Evolutionary conservation across 805 yeast species (phyloP), one percentile per base, ranked within the genome.

Genomic region (Lipomyces kockii): DNA sequence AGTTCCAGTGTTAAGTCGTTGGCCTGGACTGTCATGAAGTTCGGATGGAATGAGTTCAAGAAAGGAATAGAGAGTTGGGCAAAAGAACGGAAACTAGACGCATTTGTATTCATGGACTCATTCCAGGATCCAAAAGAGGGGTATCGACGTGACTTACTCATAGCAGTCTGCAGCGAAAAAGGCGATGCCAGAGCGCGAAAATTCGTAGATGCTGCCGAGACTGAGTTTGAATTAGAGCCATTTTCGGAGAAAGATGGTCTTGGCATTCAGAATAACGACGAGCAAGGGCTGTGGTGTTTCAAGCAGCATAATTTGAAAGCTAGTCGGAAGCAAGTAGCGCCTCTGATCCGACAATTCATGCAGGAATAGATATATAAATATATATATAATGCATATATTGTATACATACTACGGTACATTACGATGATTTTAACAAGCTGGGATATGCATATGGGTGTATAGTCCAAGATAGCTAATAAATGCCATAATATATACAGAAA

Each of bases 241-340:
- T 62, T 61, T 62, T 37, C 65, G 29, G 49, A 52, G 32, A 68
- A 64, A 25, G 59, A 52, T 11, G 61, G 66, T 51, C 35, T 22
- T 5, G 67, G 52, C 25, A 58, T 57, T 25, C 62, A 60, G 3
- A 72, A 74, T n/a, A 61, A 65, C 25, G 67, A 71, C 55, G 35
- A 58, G 27, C 58, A 17, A 3, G 54, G 65, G 12, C 54, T 63
- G 32, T 46, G 65, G 61, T 63, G 54, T 56, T 84, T 78, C 65
- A 75, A 79, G 70, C 89, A 89, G 75, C 83, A 82, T 69, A 86
- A 89, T 67, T 73, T 83, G 14, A 76, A 79, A 7, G 93, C 94
- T 1, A 89, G 95, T 46, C 83, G 98, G 73, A 93, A 93, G 76
- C 96, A 90, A 76, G 91, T 92, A 12, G 97, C 91, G 3, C 98